Percentiles rank a stretch among this genome's conserved stretches.
phyloP scores from a whole-genome alignment of 2,329 filamentous ascomycete genomes.

The Sporothrix phasma region DNA sequence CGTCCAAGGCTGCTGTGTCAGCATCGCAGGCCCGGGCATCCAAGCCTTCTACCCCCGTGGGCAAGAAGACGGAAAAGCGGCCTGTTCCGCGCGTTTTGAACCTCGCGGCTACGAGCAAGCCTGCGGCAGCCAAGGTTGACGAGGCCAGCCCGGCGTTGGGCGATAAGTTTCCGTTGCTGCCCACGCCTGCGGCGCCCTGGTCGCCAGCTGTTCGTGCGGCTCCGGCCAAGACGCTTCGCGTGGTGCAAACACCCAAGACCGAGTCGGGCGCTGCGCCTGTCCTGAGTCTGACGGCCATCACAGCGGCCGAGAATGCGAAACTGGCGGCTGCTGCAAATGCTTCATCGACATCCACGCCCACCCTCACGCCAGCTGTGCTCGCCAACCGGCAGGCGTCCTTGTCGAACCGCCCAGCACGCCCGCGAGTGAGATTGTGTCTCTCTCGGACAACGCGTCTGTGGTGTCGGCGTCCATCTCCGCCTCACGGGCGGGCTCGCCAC shows the following conservation, averaged over 20 bases:
- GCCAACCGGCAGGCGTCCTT: conserved; percentile 13
- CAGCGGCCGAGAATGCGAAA: conserved; percentile 18
- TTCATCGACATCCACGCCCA: neutral
- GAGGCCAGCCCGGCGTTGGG: conserved; percentile 25
- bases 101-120: conserved; percentile 36
- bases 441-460: conserved; percentile 68
- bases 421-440: conserved; percentile 61
- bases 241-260: conserved; percentile 55
- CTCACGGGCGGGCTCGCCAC: conserved; percentile 63
- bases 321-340: neutral
- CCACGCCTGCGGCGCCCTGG: conserved; percentile 38
- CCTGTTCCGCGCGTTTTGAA: conserved; percentile 35
- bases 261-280: conserved; percentile 31
- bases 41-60: conserved; percentile 28
- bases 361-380: neutral
- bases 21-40: conserved; percentile 22
- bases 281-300: conserved; percentile 21
- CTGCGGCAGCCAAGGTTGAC: conserved; percentile 23
- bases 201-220: conserved; percentile 43
- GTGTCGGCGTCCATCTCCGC: conserved; percentile 59
- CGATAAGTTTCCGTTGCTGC: conserved; percentile 41
- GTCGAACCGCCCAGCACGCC: conserved; percentile 56
- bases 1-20: conserved; percentile 21
- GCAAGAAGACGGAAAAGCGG: conserved; percentile 24
- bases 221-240: conserved; percentile 54